Base-by-base conservation (phyloP, 2,329 filamentous ascomycete genomes). In the Aspergillus quadrilineatus region DNA sequence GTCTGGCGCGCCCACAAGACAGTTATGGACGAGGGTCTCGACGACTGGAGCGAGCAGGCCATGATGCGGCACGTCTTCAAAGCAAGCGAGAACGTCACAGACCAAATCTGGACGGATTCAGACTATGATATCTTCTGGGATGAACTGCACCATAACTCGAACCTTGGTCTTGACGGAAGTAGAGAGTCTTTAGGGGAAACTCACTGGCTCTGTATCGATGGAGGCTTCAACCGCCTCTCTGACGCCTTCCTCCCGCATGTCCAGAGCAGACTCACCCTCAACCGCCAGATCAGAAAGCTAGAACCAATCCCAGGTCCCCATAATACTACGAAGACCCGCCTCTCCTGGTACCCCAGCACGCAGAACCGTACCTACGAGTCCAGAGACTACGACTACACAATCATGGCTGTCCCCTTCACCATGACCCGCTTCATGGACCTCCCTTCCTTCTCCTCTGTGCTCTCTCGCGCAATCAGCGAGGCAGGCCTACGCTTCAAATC, bases 381-480 rank as follows among this genome's bases (percentile, higher is more conserved):
- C 4, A 68, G 72, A n/a, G 62, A 65, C 1, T 76, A 74, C 34
- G 73, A 76, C 53, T 75, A 75, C 54, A 64, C 73, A 1, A 68
- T 76, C 42, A 73, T 74, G 62, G 70, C 70, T 6, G 69, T 70
- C 0, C 74, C 74, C 0, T 69, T 76, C 46, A 76, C 73, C 26
- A 62, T 73, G 49, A 67, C 72, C 15, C 69, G 71, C 30, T 72
- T 73, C 54, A 74, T 72, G 74, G 65, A 75, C 4, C 53, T 75
- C 1, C 73, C 74, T 0, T 58, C 61, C 4, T 75, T 72, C 61
- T 75, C 74, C 3, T 65, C 64, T 1, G 61, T 67, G 1, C 56
- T 69, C 2, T 53, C 55, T 14, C 61, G 63, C 44, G 12, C 51
- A 5, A 71, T 66, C 44, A 63, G 62, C 55, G 63, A 67, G 56